These are phyloP conservation scores for Hsuehochloa calcarea DNA, from an alignment of 176 grass and related monocot genomes.

Conservation along the genomic window DNA sequence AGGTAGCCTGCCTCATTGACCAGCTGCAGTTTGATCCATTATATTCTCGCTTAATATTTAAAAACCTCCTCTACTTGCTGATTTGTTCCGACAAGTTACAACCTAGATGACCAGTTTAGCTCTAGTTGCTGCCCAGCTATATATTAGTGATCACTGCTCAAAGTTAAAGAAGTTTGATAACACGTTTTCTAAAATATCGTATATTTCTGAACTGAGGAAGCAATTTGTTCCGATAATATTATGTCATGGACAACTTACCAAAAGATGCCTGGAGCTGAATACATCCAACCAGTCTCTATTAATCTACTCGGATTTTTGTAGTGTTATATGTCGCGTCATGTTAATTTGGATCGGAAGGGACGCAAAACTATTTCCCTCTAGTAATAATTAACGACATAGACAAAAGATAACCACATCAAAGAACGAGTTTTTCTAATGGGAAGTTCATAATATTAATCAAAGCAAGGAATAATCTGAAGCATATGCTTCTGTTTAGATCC, in stretches of 20 bases:
- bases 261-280: not conserved
- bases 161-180: too few relatives aligned
- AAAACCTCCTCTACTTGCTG: not conserved
- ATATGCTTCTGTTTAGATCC: conserved; percentile 17
- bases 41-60: too few relatives aligned
- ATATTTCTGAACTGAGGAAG: too few relatives aligned
- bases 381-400: not conserved
- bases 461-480: not conserved
- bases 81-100: not conserved
- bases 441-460: not conserved
- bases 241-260: not conserved
- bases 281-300: not conserved
- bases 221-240: not conserved
- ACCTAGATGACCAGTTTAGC: not conserved
- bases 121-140: too few relatives aligned
- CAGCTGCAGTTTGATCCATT: not conserved
- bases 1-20: not conserved
- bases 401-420: not conserved
- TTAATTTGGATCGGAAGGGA: not conserved
- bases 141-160: too few relatives aligned
- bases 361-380: not conserved
- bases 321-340: not conserved
- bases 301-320: not conserved
- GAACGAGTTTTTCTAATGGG: not conserved
- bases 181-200: too few relatives aligned